These are phyloP conservation scores for Macrolepiota albuminosa DNA, from an alignment of 768 basidiomycete species.

Conservation along the genomic window DNA sequence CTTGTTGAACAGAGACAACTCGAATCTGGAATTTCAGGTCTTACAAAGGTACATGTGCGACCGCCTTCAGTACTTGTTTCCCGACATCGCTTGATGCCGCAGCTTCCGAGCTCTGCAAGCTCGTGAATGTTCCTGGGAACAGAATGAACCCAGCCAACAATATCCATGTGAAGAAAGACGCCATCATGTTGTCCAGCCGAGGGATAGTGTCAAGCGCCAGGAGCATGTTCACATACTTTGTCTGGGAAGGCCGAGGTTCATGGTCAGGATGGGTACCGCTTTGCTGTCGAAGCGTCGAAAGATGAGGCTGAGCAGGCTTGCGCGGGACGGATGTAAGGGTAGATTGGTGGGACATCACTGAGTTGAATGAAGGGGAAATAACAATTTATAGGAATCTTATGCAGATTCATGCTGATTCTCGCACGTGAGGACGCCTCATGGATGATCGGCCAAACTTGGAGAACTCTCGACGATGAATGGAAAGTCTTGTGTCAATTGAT, in stretches of 20 bases:
- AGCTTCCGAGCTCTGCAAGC: constrained; percentile 29
- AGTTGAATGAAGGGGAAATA: background rate
- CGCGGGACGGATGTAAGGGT: background rate
- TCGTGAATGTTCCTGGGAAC: constrained; percentile 59
- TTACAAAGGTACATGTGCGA: constrained; percentile 44
- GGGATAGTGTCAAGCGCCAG: constrained; percentile 57
- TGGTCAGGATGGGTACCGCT: background rate
- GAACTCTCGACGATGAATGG: background rate
- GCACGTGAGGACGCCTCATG: background rate
- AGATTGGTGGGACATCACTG: background rate
- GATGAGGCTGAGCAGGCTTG: background rate
- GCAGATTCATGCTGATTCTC: background rate
- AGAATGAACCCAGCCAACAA: constrained; percentile 58
- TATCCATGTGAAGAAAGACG: constrained; percentile 60
- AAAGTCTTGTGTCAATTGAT: background rate
- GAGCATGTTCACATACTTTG: constrained; percentile 58
- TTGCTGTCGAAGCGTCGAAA: background rate
- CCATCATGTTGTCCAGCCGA: constrained; percentile 40
- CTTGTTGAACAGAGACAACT: background rate
- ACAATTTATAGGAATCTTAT: background rate
- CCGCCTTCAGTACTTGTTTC: constrained; percentile 26
- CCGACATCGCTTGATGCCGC: constrained; percentile 23
- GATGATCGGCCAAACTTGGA: background rate
- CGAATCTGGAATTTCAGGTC: background rate
- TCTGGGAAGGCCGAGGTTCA: constrained; percentile 20